Base-by-base conservation (phyloP, 1,284 basidiomycete genomes). In the Hypsizygus ulmarius region DNA sequence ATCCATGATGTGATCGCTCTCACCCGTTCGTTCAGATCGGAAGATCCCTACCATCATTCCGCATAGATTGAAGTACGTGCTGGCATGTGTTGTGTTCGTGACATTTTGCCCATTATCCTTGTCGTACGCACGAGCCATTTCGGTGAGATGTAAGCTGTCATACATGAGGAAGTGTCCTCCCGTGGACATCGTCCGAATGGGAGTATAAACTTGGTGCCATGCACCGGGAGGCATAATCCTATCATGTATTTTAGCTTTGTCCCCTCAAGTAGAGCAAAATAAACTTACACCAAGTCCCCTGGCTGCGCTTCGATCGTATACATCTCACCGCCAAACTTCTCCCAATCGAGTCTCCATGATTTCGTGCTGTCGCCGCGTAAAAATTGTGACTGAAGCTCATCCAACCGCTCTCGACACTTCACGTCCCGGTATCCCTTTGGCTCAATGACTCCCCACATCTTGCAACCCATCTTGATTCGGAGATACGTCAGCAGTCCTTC, bases 191-290 rank as follows among this genome's bases (percentile, higher is more conserved):
- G 53, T 50, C 7, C 29, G 32, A 1, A 40, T 27, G 0, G 57
- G 57, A 1, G 55, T 55, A 21, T 50, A 57, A 0, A 57, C 57
- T 10, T 50, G 47, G 29, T 55, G 55, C 11, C 37, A 51, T 2
- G 32, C 12, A 5, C 50, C 49, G 4, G 55, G 55, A 0, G 51
- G 52, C 41, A 55, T 54, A 9, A 55, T 38, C 1, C 50, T 57
- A 37, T 2, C 33, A 18, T 12, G 8, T 27, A n/a, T 32, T 15
- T 11, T 9, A 27, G 16, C 12, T 21, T n/a, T n/a, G 16, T 16
- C n/a, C 5, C 19, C 21, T 25, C 7, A 7, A 4, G 21, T 25
- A 7, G 7, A 7, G 21, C 3, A 7, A 30, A 34, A 10, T 10
- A 25, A 11, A 43, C 47, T 30, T 21, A 49, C 47, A 49, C 28